These are phyloP conservation scores for Aspergillus bombycis DNA, from an alignment of 2,329 filamentous ascomycete species.

Conservation along the genomic window DNA sequence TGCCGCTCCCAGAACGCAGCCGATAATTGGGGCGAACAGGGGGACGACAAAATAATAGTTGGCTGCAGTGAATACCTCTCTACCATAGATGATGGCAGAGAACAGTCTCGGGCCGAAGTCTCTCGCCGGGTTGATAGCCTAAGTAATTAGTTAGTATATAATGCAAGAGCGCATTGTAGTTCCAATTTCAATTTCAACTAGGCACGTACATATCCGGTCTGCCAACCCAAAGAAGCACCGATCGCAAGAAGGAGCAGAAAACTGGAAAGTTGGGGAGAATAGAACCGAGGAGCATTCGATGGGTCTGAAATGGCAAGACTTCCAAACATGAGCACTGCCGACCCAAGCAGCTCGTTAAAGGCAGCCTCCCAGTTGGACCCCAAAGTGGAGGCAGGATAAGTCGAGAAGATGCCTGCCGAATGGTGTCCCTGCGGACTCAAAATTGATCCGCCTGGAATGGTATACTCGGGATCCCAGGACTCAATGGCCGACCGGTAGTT, in stretches of 20 bases:
- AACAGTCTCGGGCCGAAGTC: conserved; percentile 36
- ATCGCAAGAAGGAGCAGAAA: conserved; percentile 33
- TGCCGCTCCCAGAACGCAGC: conserved; percentile 31
- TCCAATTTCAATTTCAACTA: not conserved
- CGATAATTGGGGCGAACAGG: conserved; percentile 31
- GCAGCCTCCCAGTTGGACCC: conserved; percentile 37
- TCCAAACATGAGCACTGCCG: conserved; percentile 36
- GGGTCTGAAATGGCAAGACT: conserved; percentile 31
- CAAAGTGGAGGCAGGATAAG: conserved; percentile 29
- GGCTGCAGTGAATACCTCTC: conserved; percentile 31
- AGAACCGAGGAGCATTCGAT: conserved; percentile 28
- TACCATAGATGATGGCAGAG: conserved; percentile 34
- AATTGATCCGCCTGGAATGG: conserved; percentile 33
- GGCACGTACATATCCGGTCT: conserved; percentile 37
- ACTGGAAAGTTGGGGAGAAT: conserved; percentile 29
- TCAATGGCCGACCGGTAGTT: conserved; percentile 36
- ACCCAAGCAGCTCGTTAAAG: conserved; percentile 32
- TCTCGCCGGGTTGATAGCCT: conserved; percentile 36
- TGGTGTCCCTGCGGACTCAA: conserved; percentile 32
- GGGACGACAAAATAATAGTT: conserved; percentile 35
- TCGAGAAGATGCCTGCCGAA: conserved; percentile 34
- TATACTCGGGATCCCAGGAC: conserved; percentile 36
- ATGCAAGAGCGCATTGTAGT: not conserved
- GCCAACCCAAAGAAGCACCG: conserved; percentile 36
- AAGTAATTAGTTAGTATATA: not conserved